Evolutionary conservation across 2,329 filamentous ascomycete genomes (phyloP), one percentile per base, ranked within the genome.

Genomic region (Penicillium janthinellum): DNA sequence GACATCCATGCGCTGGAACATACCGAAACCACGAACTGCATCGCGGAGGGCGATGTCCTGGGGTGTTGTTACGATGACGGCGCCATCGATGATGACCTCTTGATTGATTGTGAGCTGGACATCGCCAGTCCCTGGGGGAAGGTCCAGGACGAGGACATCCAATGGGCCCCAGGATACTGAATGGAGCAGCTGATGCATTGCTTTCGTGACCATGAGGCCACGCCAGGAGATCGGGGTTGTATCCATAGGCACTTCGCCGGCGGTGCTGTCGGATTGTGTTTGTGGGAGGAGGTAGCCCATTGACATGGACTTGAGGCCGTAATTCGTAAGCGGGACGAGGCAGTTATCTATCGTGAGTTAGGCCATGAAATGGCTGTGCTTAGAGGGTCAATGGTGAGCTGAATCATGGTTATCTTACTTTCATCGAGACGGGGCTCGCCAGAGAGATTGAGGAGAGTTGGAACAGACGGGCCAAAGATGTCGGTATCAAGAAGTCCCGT

Each of bases 31-130:
- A 68, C 95, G 92, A 20, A 96, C 84, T 0, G 95, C 94, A 71
- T 99, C 95, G 68, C 94, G 92, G 1, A 97, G 85, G 1, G 94
- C 92, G 31, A 99, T 86, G 54, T 96, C 92, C 74, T 99, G 95
- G 2, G 95, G 95, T 0, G 95, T 99, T 0, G 92, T 95, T 1
- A 99, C 88, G 38, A 99, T 91, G 15, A 98, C 82, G 0, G 73
- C 79, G 83, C 92, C 94, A 67, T 96, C 91, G 2, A 99, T 81
- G n/a, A 90, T 82, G 11, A 99, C 83, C 78, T 97, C 94, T 75
- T 99, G 95, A 15, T 92, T 94, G 62, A 99, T 95, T n/a, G 92
- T 97, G 65, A 99, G 82, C 73, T 99, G 95, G 0, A 94, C 94
- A 71, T 99, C 95, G 25, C 95, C 95, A 0, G 95, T 99, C 2